These are phyloP conservation scores for Cymodocea nodosa DNA, from an alignment of 116 monocot species.

Conservation along the genomic window DNA sequence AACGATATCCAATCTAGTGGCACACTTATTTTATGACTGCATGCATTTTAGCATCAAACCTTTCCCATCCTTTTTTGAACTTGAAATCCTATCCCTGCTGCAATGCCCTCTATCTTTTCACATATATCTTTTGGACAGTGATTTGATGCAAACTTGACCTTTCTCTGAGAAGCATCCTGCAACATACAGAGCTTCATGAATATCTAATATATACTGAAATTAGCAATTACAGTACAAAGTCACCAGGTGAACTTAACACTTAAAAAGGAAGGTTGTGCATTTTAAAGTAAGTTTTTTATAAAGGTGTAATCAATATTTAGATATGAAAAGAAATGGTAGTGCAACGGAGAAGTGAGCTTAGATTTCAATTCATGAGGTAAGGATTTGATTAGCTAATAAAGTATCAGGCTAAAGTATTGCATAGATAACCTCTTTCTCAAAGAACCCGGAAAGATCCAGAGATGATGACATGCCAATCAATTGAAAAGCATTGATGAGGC, in stretches of 20 bases:
- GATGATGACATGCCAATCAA: conserved; percentile 91
- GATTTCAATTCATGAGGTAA: no score
- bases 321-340: no score
- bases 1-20: no score
- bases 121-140: conserved; percentile 54
- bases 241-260: no score
- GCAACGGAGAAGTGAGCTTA: no score
- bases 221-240: no score
- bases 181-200: not conserved
- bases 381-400: no score
- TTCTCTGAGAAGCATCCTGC: conserved; percentile 76
- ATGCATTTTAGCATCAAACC: conserved; percentile 17
- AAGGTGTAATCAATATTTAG: no score
- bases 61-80: conserved; percentile 57
- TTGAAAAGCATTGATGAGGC: conserved; percentile 80
- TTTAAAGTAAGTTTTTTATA: not conserved
- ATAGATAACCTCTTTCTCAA: conserved; percentile 74
- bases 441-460: conserved; percentile 94
- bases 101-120: conserved; percentile 60
- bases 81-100: conserved; percentile 53
- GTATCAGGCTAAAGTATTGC: no score
- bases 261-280: not conserved
- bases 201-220: no score
- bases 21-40: no score
- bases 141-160: conserved; percentile 71